Evolutionary conservation across 2,329 filamentous ascomycete genomes (phyloP).

Genomic region (Pleochaeta shiraiana): DNA sequence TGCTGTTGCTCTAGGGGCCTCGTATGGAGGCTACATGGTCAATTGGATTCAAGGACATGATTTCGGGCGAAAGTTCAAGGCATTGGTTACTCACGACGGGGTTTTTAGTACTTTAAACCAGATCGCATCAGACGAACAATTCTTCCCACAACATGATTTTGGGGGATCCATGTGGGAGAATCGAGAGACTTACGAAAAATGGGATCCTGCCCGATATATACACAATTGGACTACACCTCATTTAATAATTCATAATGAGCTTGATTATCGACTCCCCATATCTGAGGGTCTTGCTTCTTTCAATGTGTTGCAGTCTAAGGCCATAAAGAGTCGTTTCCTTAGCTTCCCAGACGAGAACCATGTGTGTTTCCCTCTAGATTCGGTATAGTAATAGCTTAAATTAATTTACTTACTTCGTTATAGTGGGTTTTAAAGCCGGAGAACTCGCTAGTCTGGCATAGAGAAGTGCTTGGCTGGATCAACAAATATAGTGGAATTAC

Average conservation of each 20-base stretch:
- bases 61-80: conserved; percentile 67
- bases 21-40: conserved; percentile 58
- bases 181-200: conserved; percentile 40
- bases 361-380: conserved; percentile 9
- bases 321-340: conserved; percentile 38
- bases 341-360: conserved; percentile 52
- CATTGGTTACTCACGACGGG: conserved; percentile 73
- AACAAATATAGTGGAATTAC: conserved; percentile 35
- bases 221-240: conserved; percentile 50
- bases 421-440: conserved; percentile 78
- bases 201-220: conserved; percentile 36
- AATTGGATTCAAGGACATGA: conserved; percentile 85
- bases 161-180: conserved; percentile 33
- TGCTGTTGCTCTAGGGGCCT: conserved; percentile 53
- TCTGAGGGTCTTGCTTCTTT: conserved; percentile 51
- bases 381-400: not conserved
- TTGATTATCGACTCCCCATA: conserved; percentile 75
- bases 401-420: not conserved
- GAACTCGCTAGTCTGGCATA: conserved; percentile 80
- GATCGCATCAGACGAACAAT: conserved; percentile 45
- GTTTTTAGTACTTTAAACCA: conserved; percentile 51
- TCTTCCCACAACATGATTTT: conserved; percentile 46
- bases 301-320: conserved; percentile 38
- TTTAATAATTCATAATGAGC: conserved; percentile 72
- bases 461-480: conserved; percentile 61